Evolutionary conservation across 2,329 filamentous ascomycete genomes (phyloP).

Genomic region (Chalaropsis thielavioides): DNA sequence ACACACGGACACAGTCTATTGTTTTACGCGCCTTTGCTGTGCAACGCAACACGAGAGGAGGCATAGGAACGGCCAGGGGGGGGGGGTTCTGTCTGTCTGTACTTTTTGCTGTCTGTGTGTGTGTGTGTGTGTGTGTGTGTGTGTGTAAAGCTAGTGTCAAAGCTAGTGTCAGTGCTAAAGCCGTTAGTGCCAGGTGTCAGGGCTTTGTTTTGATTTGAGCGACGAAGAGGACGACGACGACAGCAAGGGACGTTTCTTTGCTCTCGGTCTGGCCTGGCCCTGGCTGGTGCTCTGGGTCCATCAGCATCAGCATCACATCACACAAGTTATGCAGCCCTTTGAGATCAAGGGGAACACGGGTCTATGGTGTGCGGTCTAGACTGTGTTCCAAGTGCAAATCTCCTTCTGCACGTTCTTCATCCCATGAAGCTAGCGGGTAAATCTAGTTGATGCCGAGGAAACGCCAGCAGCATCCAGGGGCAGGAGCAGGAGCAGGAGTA

Average conservation of each 20-base stretch:
- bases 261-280: too few relatives aligned
- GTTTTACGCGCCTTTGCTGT: too few relatives aligned
- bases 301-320: too few relatives aligned
- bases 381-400: neutral
- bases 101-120: neutral
- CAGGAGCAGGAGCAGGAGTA: too few relatives aligned
- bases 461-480: neutral
- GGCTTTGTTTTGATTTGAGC: neutral
- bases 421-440: neutral
- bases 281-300: too few relatives aligned
- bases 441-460: neutral
- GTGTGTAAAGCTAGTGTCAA: neutral
- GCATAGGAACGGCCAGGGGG: too few relatives aligned
- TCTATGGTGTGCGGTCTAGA: neutral
- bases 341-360: too few relatives aligned
- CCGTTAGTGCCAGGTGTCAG: neutral
- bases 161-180: neutral
- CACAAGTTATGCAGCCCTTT: too few relatives aligned
- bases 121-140: neutral
- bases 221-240: too few relatives aligned
- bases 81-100: neutral
- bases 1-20: too few relatives aligned
- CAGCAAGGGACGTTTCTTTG: too few relatives aligned
- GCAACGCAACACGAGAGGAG: too few relatives aligned
- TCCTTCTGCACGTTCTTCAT: neutral